Conservation (phyloP, 1,284 basidiomycete species). For the Boletus subluridellus region DNA sequence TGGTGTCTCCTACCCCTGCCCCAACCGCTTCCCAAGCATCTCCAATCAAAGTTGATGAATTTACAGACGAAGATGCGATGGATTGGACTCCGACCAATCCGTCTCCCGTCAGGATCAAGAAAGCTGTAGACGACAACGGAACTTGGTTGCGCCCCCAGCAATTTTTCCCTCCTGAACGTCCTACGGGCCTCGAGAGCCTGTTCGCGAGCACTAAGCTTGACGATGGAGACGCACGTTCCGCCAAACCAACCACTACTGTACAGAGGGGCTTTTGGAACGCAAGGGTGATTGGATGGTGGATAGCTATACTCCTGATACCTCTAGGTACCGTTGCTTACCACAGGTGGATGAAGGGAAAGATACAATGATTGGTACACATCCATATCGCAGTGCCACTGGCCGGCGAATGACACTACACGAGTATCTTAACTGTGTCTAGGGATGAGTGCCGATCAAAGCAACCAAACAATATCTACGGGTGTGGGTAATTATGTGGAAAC, state of each 20-base stretch:
- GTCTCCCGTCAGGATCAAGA: conserved; percentile 23
- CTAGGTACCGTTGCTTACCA: conserved; percentile 21
- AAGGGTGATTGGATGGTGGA: conserved; percentile 35
- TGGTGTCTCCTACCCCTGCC: conserved; percentile 25
- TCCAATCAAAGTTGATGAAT: conserved; percentile 27
- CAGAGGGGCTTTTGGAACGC: neutral
- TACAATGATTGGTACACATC: conserved; percentile 23
- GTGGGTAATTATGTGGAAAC: neutral
- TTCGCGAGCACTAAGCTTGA: conserved; percentile 61
- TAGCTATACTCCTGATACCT: conserved; percentile 36
- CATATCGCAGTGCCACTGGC: conserved; percentile 2
- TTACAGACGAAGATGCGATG: conserved; percentile 53
- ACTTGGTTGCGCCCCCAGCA: conserved; percentile 61
- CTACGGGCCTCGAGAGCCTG: conserved; percentile 73
- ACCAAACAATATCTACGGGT: conserved; percentile 10
- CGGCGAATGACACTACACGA: conserved; percentile 2
- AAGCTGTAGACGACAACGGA: conserved; percentile 31
- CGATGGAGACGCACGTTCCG: conserved; percentile 36
- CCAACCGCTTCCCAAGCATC: conserved; percentile 19
- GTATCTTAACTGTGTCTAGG: conserved; percentile 2
- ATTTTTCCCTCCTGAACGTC: conserved; percentile 73
- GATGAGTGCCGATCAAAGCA: conserved; percentile 10
- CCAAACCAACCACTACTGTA: neutral
- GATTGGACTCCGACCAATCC: conserved; percentile 64
- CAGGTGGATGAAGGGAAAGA: conserved; percentile 21